Evolutionary conservation across 768 basidiomycete genomes (phyloP).

Genomic region (Termitomyces sp.): DNA sequence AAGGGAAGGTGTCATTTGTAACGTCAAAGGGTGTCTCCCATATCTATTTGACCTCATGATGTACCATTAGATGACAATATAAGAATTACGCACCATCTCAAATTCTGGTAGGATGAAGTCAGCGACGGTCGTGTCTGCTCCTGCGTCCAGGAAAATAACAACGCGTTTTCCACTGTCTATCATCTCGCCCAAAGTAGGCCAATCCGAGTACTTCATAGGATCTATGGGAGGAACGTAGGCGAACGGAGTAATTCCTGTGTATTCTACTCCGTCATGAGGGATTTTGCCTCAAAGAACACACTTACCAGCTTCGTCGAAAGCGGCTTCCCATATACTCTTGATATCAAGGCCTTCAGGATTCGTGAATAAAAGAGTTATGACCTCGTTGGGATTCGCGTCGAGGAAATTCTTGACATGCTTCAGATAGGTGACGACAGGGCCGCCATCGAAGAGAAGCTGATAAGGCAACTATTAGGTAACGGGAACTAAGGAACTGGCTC

Average conservation of each 20-base stretch:
- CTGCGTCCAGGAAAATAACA: constrained; percentile 56
- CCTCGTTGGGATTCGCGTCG: constrained; percentile 58
- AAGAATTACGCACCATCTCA: too few species aligned
- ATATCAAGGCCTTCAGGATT: constrained; percentile 55
- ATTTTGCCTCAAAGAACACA: background rate
- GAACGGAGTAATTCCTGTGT: constrained; percentile 33
- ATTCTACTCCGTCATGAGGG: background rate
- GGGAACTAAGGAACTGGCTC: background rate
- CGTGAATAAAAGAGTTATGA: constrained; percentile 56
- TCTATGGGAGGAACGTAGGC: constrained; percentile 48
- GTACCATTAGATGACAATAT: too few species aligned
- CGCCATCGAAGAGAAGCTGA: constrained; percentile 50
- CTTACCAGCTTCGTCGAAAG: constrained; percentile 44
- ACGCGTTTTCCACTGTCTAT: constrained; percentile 56
- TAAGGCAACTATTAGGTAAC: background rate
- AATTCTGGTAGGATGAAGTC: too few species aligned
- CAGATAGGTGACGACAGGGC: constrained; percentile 43
- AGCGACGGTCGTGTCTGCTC: constrained; percentile 34
- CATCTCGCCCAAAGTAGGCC: constrained; percentile 63
- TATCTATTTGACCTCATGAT: constrained; percentile 23
- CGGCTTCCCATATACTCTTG: constrained; percentile 42
- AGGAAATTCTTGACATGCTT: constrained; percentile 48
- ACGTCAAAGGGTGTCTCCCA: constrained; percentile 55
- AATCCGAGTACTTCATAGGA: constrained; percentile 38
- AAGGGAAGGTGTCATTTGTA: constrained; percentile 47